Evolutionary conservation across 495 filamentous ascomycete species (phyloP), one percentile per base, ranked within the genome.

Genomic region (Aspergillus affinis): DNA sequence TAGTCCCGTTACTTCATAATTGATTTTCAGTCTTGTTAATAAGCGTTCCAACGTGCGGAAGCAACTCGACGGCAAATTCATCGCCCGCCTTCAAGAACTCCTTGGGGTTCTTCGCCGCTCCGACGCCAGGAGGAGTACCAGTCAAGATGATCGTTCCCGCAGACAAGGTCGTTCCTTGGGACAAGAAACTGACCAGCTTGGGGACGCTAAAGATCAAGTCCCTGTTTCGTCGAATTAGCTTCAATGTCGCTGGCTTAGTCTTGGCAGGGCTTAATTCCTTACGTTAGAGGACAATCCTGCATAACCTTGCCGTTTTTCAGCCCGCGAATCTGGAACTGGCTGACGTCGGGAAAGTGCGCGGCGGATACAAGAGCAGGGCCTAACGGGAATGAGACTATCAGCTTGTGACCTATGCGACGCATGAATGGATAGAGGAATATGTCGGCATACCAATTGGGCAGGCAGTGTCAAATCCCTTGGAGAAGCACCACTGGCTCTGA

Each of bases 121-220:
- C 79, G 20, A 81, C 77, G 10, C 79, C 79, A 10, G 78, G 72
- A 2, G 84, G 84, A 65, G 91, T 95, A 56, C 91, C 91, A n/a
- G 91, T 93, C 60, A 92, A 86, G 55, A 95, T 91, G 48, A 93
- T 63, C 62, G 92, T 90, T 9, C 91, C 91, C 1, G 88, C 88
- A n/a, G 88, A 70, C 41, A 93, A 70, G 7, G 90, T 93, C 26
- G 89, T 91, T 32, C 90, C 90, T 69, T 87, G 89, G 55, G 84
- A 86, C 26, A 95, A 73, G 68, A 92, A 90, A 20, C 84, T 78
- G 68, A 94, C 84, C 9, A 88, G 89, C 70, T 90, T 78, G 27
- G 81, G 85, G 10, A 93, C 86, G 58, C 78, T 81, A 73, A 93
- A 95, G 58, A 93, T 89, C 82, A 92, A 84, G 69, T 93, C 91